A percentile compares a stretch with the other conserved stretches of the same genome.
Conservation (phyloP, 1,284 basidiomycete genomes). For the Trichosporon ovoides region DNA sequence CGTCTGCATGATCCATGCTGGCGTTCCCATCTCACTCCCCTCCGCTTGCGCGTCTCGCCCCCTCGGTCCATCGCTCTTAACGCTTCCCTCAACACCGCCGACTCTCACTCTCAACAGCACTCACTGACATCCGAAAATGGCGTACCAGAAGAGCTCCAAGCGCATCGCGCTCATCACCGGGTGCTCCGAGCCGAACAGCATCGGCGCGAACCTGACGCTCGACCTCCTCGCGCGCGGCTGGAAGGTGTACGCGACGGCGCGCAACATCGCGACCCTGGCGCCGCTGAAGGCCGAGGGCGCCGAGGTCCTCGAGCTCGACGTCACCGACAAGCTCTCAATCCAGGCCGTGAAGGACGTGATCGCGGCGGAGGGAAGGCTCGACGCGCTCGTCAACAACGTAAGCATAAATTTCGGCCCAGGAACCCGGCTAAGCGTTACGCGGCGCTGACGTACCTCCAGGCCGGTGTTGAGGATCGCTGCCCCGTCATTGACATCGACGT, state of each 20-base stretch:
- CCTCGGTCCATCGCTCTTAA: no score
- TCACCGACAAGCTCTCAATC: conserved; percentile 9
- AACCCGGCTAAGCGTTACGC: neutral
- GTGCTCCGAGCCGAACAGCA: conserved; percentile 13
- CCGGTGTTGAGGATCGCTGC: neutral
- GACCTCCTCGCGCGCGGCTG: conserved; percentile 16
- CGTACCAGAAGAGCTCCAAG: neutral
- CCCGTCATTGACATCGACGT: conserved; percentile 11
- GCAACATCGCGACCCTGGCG: conserved; percentile 11
- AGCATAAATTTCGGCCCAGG: neutral
- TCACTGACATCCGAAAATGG: neutral
- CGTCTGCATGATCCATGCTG: no score
- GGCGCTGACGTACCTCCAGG: conserved; percentile 1
- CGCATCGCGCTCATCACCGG: conserved; percentile 21
- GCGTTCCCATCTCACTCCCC: no score
- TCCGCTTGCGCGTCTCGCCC: no score
- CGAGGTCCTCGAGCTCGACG: conserved; percentile 15
- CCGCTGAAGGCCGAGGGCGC: conserved; percentile 6
- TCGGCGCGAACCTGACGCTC: conserved; percentile 14
- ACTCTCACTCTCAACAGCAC: no score
- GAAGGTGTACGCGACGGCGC: conserved; percentile 17
- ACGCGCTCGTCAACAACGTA: conserved; percentile 25
- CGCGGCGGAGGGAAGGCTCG: conserved; percentile 11
- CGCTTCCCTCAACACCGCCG: no score
- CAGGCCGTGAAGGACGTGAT: conserved; percentile 5